Conservation (phyloP, 176 grass and related monocot genomes). For the Thalia dealbata region DNA sequence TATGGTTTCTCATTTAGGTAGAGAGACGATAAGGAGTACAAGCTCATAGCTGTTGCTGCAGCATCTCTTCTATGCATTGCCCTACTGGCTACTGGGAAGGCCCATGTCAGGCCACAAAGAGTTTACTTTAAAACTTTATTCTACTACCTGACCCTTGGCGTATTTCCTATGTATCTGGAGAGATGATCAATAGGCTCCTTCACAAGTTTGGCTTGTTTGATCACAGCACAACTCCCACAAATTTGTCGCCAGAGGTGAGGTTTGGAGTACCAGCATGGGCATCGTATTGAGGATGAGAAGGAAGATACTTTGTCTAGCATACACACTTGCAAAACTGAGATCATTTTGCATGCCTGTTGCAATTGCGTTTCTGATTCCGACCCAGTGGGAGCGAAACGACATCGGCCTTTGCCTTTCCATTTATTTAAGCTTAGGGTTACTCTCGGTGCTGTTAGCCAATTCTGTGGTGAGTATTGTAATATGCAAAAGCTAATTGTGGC, state of each 20-base stretch:
- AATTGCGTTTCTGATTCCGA: too few relatives aligned
- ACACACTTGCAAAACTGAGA: background rate
- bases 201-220: conserved; percentile 40
- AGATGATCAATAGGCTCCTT: conserved; percentile 43
- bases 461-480: too few relatives aligned
- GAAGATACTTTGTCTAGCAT: background rate
- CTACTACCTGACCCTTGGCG: conserved; percentile 50
- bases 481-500: too few relatives aligned
- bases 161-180: conserved; percentile 56
- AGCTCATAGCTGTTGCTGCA: conserved; percentile 42
- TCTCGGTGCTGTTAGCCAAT: too few relatives aligned
- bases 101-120: conserved; percentile 38
- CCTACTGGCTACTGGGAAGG: conserved; percentile 56
- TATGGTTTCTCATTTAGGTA: conserved; percentile 56
- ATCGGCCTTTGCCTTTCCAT: too few relatives aligned
- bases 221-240: conserved; percentile 9
- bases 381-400: too few relatives aligned
- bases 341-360: background rate
- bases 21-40: conserved; percentile 47
- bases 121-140: conserved; percentile 46
- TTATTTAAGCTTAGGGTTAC: too few relatives aligned
- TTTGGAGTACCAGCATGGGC: conserved; percentile 25
- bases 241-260: conserved; percentile 6
- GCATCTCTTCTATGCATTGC: conserved; percentile 48
- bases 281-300: conserved; percentile 25